A percentile compares a stretch with the other conserved stretches of the same genome.
Evolutionary conservation across 306 rosid genomes (phyloP).

Genomic region (Castanea crenata): DNA sequence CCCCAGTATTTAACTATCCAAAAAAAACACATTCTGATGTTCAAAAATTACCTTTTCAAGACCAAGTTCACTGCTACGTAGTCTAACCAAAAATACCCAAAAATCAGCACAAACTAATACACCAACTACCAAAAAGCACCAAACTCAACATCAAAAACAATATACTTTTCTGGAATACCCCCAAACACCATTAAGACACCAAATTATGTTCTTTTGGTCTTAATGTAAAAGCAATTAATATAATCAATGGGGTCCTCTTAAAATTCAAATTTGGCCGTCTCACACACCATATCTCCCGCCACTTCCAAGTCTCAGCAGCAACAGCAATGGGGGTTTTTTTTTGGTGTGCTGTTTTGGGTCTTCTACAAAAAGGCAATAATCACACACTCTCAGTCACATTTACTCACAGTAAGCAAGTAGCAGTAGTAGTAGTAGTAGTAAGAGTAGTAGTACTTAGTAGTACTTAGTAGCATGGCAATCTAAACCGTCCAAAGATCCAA

Average conservation of each 20-base stretch:
- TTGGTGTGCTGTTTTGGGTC: no score
- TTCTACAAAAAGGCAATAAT: no score
- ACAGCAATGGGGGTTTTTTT: no score
- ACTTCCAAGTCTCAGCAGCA: not conserved
- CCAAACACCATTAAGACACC: not conserved
- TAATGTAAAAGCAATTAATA: not conserved
- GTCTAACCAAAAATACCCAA: not conserved
- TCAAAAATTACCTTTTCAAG: not conserved
- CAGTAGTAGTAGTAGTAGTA: no score
- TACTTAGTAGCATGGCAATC: no score
- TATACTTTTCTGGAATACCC: no score
- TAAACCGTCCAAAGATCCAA: no score
- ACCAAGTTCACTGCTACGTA: not conserved
- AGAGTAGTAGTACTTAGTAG: no score
- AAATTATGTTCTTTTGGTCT: not conserved
- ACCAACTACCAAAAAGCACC: not conserved
- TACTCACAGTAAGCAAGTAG: no score
- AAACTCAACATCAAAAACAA: not conserved
- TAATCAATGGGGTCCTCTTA: conserved; percentile 11
- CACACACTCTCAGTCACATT: no score
- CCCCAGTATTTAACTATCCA: no score
- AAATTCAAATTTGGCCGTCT: conserved; percentile 22
- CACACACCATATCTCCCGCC: conserved; percentile 3
- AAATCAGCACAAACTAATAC: not conserved
- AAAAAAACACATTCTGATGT: no score